Evolutionary conservation across 306 rosid species (phyloP), one percentile per base, ranked within the genome.

Genomic region (Pterocarpus macrocarpus): DNA sequence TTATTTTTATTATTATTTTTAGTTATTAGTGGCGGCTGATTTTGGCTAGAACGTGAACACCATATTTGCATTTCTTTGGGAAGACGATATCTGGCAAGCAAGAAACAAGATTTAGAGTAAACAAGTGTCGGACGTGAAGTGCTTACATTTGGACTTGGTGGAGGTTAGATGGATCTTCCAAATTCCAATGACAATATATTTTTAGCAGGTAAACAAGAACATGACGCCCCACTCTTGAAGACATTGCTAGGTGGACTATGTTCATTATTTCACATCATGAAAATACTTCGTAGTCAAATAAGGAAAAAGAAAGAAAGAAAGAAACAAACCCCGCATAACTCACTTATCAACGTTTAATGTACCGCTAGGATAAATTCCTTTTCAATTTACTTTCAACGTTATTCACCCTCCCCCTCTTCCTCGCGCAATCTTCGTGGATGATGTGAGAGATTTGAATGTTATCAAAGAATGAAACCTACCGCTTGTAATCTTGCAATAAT

Each of bases 21-120:
- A 32, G 8, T 30, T 14, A 45, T 43, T 17, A 73, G 50, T 64
- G 74, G 47, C 16, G n/a, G 64, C 22, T 75, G 45, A 66, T 64
- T 76, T 81, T 62, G 17, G n/a, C 17, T n/a, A 58, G 32, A 83
- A 65, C 80, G 83, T 83, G 82, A 43, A 16, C 68, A 39, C 62
- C 71, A 71, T 2, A 15, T 68, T n/a, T 77, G 47, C 47, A 64
- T 41, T 62, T 75, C 71, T 58, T 4, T 33, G 3, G 22, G 57
- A 7, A 61, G 22, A 58, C 17, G 11, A 56, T 17, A 41, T 17
- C 4, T 2, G 56, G 5, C 39, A 39, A 32, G 28, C 30, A 17
- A 56, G 41, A 58, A 22, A 12, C 28, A 5, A 68, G 34, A 33
- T 13, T 71, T 55, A 4, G 36, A 52, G 14, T 28, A 45, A 69